phyloP scores from a whole-genome alignment of 2,329 filamentous ascomycete genomes.

The Fonsecaea multimorphosa region DNA sequence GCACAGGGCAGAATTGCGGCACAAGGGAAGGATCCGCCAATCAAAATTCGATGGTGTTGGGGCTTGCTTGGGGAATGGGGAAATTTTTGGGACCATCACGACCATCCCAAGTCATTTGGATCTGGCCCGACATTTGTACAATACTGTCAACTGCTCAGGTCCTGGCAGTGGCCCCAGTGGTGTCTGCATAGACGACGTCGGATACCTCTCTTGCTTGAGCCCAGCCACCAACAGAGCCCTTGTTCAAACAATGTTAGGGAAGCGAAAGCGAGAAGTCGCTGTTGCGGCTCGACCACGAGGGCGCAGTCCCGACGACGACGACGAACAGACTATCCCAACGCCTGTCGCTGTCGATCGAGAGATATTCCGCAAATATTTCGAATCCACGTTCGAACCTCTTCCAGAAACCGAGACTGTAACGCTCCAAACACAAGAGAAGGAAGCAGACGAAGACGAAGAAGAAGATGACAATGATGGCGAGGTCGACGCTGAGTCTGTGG shows the following conservation, averaged over 20 bases:
- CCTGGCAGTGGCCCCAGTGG: neutral
- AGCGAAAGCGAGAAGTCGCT: constrained; percentile 55
- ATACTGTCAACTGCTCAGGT: neutral
- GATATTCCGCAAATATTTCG: constrained; percentile 83
- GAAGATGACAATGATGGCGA: constrained; percentile 39
- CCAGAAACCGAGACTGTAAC: constrained; percentile 40
- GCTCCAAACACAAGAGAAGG: constrained; percentile 33
- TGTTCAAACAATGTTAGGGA: constrained; percentile 48
- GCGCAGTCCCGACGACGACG: constrained; percentile 37
- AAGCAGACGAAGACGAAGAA: constrained; percentile 28
- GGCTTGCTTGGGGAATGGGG: neutral
- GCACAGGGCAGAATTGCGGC: too few relatives aligned
- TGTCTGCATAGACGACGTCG: neutral
- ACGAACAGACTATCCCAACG: constrained; percentile 22
- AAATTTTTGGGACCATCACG: neutral
- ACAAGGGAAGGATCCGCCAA: neutral
- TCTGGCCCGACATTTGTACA: neutral
- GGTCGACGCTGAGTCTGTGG: constrained; percentile 39
- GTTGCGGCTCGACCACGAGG: constrained; percentile 32
- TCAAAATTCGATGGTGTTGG: neutral
- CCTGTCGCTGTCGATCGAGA: constrained; percentile 67
- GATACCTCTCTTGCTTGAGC: neutral
- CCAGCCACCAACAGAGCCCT: neutral
- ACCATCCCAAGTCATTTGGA: too few relatives aligned
- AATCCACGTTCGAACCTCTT: constrained; percentile 82